Evolutionary conservation across 768 basidiomycete species (phyloP).

Genomic region (Pholiota microspora): DNA sequence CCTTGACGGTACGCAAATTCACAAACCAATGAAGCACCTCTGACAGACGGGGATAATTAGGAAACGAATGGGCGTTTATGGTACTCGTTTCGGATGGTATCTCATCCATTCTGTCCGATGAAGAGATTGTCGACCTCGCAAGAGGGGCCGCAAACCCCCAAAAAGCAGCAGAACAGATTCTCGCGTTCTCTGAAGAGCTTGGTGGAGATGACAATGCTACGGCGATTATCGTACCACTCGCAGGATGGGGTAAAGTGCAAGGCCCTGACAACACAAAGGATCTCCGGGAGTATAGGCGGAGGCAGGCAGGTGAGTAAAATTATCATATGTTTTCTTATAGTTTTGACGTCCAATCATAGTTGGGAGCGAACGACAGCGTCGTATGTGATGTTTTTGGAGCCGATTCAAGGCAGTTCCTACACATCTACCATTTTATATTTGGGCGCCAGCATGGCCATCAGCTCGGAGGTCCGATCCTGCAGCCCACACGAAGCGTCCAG

Average conservation of each 20-base stretch:
- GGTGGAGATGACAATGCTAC: slow-evolving; percentile 92
- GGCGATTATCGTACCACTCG: slow-evolving; percentile 85
- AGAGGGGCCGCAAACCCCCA: slow-evolving; percentile 70
- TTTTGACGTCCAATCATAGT: slow-evolving; percentile 32
- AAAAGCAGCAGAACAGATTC: slow-evolving; percentile 77
- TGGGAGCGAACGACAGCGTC: slow-evolving; percentile 63
- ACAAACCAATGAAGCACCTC: neutral
- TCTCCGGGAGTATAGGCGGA: slow-evolving; percentile 75
- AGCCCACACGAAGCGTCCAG: slow-evolving; percentile 85
- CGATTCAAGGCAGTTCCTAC: too few species aligned
- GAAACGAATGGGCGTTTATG: slow-evolving; percentile 81
- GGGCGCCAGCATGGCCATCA: slow-evolving; percentile 85
- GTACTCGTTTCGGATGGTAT: slow-evolving; percentile 93
- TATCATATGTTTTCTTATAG: neutral
- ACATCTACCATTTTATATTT: too few species aligned
- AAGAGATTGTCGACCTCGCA: slow-evolving; percentile 91
- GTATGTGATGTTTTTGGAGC: slow-evolving; percentile 59
- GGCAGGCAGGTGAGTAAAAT: slow-evolving; percentile 51
- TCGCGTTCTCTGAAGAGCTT: slow-evolving; percentile 85
- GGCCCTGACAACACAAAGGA: slow-evolving; percentile 83
- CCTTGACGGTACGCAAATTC: slow-evolving; percentile 56
- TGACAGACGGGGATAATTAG: slow-evolving; percentile 36
- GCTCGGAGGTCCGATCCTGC: slow-evolving; percentile 89
- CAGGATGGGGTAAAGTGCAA: slow-evolving; percentile 83
- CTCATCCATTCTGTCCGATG: slow-evolving; percentile 87